Percentiles rank a stretch among this genome's conserved stretches.
phyloP scores from a whole-genome alignment of 805 yeast species.

The Cyberlindnera mrakii region DNA sequence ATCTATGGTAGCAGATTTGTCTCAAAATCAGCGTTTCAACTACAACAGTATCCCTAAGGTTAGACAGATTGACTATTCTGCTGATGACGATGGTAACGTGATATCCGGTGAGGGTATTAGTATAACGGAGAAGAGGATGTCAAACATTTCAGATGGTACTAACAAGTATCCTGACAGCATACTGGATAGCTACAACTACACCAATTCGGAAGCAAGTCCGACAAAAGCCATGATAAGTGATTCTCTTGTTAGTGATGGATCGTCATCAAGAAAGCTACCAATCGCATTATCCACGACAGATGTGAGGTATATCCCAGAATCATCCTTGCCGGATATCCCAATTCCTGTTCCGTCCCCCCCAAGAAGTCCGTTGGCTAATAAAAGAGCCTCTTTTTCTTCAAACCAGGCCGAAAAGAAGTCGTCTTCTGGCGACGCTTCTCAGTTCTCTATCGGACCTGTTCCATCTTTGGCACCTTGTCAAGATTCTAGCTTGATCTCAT shows the following conservation, averaged over 20 bases:
- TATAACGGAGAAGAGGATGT: constrained; percentile 1
- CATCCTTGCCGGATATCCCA: constrained; percentile 8
- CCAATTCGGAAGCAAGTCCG: constrained; percentile 4
- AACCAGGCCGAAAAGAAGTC: background rate
- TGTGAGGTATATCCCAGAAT: constrained; percentile 17
- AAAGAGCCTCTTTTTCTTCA: constrained; percentile 1
- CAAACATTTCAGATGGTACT: background rate
- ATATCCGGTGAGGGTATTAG: no score
- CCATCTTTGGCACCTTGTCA: background rate
- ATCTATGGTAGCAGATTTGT: no score
- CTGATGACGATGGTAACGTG: no score
- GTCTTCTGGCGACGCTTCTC: background rate
- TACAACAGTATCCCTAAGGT: no score
- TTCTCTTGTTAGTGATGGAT: background rate
- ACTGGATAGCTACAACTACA: constrained; percentile 11
- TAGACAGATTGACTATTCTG: no score
- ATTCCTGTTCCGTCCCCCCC: constrained; percentile 19
- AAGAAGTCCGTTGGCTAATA: constrained; percentile 10
- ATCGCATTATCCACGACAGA: constrained; percentile 8
- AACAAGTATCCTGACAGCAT: constrained; percentile 21
- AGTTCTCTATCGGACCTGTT: constrained; percentile 2
- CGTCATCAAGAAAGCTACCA: background rate
- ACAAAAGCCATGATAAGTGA: constrained; percentile 1
- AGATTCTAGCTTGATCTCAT: background rate
- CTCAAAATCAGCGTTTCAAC: no score